Evolutionary conservation across 306 rosid genomes (phyloP).

Genomic region (Corylus americana): DNA sequence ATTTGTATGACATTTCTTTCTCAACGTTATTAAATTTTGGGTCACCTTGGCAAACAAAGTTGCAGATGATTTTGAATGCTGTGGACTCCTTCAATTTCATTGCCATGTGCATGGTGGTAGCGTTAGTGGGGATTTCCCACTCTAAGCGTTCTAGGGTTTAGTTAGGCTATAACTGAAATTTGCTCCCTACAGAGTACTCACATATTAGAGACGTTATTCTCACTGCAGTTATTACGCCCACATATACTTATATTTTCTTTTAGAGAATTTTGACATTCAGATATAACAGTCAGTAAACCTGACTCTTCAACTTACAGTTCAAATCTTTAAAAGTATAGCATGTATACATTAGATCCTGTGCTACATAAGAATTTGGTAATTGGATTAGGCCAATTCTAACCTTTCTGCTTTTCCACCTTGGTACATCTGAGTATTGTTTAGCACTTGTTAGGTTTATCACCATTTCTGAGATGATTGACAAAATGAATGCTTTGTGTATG

Average conservation of each 20-base stretch:
- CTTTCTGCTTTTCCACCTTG: background rate
- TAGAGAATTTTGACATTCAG: conserved; percentile 9
- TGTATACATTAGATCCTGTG: background rate
- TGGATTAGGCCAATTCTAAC: background rate
- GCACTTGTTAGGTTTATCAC: background rate
- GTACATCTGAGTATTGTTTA: background rate
- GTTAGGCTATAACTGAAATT: background rate
- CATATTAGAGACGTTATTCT: conserved; percentile 7
- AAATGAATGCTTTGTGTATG: background rate
- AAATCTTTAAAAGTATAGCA: background rate
- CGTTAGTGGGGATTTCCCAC: background rate
- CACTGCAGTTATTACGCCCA: background rate
- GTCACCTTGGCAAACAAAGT: background rate
- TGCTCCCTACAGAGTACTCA: background rate
- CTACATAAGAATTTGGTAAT: background rate
- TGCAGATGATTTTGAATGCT: background rate
- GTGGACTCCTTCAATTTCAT: background rate
- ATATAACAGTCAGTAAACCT: background rate
- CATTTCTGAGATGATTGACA: background rate
- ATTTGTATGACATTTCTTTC: background rate
- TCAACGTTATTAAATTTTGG: background rate
- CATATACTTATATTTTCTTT: background rate
- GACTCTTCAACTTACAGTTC: conserved; percentile 2
- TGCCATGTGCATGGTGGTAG: conserved; percentile 3
- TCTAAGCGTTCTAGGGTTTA: background rate